Base-by-base conservation (phyloP, 495 filamentous ascomycete species). In the Lasiosphaeria miniovina region DNA sequence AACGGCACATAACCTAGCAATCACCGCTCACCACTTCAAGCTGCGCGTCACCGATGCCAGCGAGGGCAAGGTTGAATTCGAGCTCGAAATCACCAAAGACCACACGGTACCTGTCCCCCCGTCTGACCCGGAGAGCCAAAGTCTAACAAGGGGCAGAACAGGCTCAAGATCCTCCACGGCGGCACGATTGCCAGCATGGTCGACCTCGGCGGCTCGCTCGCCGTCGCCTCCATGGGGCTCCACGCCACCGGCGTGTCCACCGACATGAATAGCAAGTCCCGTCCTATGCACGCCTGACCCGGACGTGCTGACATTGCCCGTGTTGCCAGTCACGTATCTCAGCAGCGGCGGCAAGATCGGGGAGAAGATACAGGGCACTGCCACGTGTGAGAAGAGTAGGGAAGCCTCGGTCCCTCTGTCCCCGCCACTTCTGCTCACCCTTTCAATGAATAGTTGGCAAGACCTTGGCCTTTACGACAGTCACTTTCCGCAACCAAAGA, bases 181-280 rank as follows among this genome's bases (percentile, higher is more conserved):
- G 94, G 93, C 41, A 95, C 94, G 15, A 92, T 98, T 66, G 93
- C 94, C 15, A 91, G 88, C 73, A 91, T 98, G 88, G 92, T 96
- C 49, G 94, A 98, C 66, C 82, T 98, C 0, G 94, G 94, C 4
- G 94, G 94, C 15, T 96, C 91, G 8, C 77, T 98, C 17, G 94
- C 93, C 5, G 93, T 98, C 34, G 93, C 94, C 33, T 97, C 94
- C 3, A 85, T 84, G 62, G 94, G 94, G 0, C 76, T 96, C 1
- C 96, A 86, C 66, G 83, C 90, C 31, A 98, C 94, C 0, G 94
- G 94, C 7, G 93, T 98, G 6, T 92, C 90, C 0, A 97, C 94
- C 0, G 94, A 98, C 69, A 68, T 98, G 9, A 97, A 89, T 65
- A 89, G 91, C 91, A 74, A 62, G 77, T 24, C 24, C 24, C 12